A percentile compares a stretch with the other conserved stretches of the same genome.
phyloP scores from a whole-genome alignment of 495 filamentous ascomycete genomes.

The Geopyxis carbonaria region DNA sequence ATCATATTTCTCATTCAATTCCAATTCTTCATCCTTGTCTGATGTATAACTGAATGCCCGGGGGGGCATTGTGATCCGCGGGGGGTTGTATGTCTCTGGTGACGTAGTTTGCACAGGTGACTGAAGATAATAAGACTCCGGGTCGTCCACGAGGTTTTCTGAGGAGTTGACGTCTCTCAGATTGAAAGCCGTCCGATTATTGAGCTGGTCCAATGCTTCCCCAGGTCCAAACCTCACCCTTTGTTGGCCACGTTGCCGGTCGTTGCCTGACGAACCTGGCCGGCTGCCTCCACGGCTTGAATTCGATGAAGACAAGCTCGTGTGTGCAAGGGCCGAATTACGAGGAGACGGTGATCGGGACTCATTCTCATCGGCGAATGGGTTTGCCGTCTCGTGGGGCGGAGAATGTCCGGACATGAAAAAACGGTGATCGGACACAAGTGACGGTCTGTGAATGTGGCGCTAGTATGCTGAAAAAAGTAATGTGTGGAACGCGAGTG shows the following conservation, averaged over 20 bases:
- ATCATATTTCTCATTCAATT: slow-evolving; percentile 16
- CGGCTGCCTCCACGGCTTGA: slow-evolving; percentile 7
- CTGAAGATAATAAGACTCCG: slow-evolving; percentile 7
- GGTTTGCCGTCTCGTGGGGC: too few relatives aligned
- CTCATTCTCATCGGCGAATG: too few relatives aligned
- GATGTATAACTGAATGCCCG: slow-evolving; percentile 7
- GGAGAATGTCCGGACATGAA: too few relatives aligned
- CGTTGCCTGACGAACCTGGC: slow-evolving; percentile 10
- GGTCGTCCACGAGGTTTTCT: neutral
- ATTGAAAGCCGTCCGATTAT: slow-evolving; percentile 15
- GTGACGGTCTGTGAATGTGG: too few relatives aligned
- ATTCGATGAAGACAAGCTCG: too few relatives aligned
- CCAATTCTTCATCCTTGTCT: slow-evolving; percentile 9
- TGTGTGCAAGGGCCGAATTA: too few relatives aligned
- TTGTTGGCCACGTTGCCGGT: slow-evolving; percentile 8
- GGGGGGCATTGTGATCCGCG: slow-evolving; percentile 7
- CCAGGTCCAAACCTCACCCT: slow-evolving; percentile 18
- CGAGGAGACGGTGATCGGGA: too few relatives aligned
- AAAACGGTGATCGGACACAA: too few relatives aligned
- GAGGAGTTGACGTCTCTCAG: slow-evolving; percentile 2
- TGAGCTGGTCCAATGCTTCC: slow-evolving; percentile 13
- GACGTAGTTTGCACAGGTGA: neutral
- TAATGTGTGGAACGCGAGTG: too few relatives aligned
- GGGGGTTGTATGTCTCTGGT: neutral
- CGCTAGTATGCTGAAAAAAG: too few relatives aligned